A percentile compares a stretch with the other conserved stretches of the same genome.
These are phyloP conservation scores for Anthostomella pinea DNA, from an alignment of 2,329 filamentous ascomycete genomes.

Conservation along the genomic window DNA sequence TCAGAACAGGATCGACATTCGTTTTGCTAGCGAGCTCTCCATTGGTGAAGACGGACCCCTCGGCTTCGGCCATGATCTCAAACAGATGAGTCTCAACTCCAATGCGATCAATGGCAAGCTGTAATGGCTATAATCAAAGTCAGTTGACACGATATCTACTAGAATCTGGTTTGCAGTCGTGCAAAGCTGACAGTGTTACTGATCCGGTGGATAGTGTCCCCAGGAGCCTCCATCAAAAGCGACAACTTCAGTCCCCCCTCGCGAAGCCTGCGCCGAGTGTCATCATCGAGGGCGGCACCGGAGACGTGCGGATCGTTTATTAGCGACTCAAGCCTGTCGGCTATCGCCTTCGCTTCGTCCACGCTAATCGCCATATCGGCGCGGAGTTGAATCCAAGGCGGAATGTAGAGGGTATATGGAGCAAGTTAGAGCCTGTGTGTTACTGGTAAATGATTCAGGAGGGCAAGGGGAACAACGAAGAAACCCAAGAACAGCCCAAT, in stretches of 20 bases:
- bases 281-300: slow-evolving; percentile 13
- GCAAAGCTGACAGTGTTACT: slow-evolving; percentile 5
- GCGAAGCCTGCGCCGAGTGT: slow-evolving; percentile 12
- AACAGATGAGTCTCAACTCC: slow-evolving; percentile 14
- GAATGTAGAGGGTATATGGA: too few species aligned
- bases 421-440: too few species aligned
- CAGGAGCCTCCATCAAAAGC: slow-evolving; percentile 10
- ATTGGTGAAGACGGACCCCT: slow-evolving; percentile 5
- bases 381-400: too few species aligned
- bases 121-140: slow-evolving; percentile 8
- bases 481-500: too few species aligned
- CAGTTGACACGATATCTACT: not conserved
- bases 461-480: too few species aligned
- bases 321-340: too few species aligned
- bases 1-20: slow-evolving; percentile 12
- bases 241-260: slow-evolving; percentile 14
- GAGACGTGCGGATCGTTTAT: too few species aligned
- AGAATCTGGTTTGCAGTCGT: not conserved
- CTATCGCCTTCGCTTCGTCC: too few species aligned
- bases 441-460: too few species aligned
- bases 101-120: slow-evolving; percentile 12
- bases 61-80: slow-evolving; percentile 5
- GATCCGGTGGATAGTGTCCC: slow-evolving; percentile 14
- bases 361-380: too few species aligned
- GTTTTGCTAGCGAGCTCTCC: slow-evolving; percentile 10